Percentiles rank a stretch among this genome's conserved stretches.
These are phyloP conservation scores for Citrullus amarus DNA, from an alignment of 306 rosid genomes.

Conservation along the genomic window DNA sequence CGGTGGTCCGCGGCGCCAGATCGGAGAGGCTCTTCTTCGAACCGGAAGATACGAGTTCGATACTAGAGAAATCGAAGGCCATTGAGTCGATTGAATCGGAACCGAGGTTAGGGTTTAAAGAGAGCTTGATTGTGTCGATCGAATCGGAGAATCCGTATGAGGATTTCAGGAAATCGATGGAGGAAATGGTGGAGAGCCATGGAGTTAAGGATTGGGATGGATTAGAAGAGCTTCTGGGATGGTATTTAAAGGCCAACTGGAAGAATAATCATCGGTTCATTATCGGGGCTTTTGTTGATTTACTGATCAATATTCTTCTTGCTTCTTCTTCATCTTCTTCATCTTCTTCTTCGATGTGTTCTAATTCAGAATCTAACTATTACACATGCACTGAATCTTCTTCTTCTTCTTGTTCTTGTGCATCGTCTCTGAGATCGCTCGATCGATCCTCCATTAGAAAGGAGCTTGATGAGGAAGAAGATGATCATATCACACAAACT, in stretches of 20 bases:
- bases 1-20: slow-evolving; percentile 4
- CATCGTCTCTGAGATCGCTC: not conserved
- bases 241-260: slow-evolving; percentile 57
- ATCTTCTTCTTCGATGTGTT: not conserved
- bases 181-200: slow-evolving; percentile 69
- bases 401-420: not conserved
- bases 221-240: slow-evolving; percentile 51
- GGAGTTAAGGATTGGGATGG: slow-evolving; percentile 69
- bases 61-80: slow-evolving; percentile 35
- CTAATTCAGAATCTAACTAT: not conserved
- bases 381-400: slow-evolving; percentile 1
- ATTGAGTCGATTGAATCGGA: not conserved
- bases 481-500: not conserved
- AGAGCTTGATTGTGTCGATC: slow-evolving; percentile 47
- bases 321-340: not conserved
- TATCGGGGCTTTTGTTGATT: slow-evolving; percentile 68
- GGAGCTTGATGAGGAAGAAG: not conserved
- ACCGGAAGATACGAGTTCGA: slow-evolving; percentile 50
- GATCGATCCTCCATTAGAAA: not conserved
- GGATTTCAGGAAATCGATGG: slow-evolving; percentile 72
- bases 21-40: slow-evolving; percentile 77
- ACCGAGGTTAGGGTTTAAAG: slow-evolving; percentile 22
- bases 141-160: slow-evolving; percentile 61
- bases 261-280: slow-evolving; percentile 60
- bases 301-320: slow-evolving; percentile 21